Conservation (phyloP, 768 basidiomycete genomes). For the Trichaptum fuscoviolaceum region DNA sequence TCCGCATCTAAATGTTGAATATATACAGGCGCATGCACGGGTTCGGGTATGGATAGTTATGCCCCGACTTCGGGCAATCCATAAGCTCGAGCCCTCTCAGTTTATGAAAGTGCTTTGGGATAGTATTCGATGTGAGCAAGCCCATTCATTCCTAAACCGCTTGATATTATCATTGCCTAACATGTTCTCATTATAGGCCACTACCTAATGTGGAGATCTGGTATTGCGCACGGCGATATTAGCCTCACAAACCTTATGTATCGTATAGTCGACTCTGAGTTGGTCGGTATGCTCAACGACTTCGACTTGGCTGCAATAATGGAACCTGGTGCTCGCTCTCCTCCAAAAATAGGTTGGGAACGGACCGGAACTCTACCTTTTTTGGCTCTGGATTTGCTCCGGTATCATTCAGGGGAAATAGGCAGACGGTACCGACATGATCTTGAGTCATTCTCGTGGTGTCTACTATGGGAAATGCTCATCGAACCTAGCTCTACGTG, state of each 20-base stretch:
- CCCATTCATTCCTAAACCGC: background rate
- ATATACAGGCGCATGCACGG: background rate
- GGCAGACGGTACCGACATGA: conserved; percentile 26
- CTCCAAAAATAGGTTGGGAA: conserved; percentile 9
- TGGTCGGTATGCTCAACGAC: conserved; percentile 25
- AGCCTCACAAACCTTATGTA: conserved; percentile 27
- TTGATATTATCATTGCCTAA: background rate
- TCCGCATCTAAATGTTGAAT: background rate
- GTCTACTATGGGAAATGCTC: conserved; percentile 14
- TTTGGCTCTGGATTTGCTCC: conserved; percentile 27
- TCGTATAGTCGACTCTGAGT: background rate
- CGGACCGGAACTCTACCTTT: conserved; percentile 26
- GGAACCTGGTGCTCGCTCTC: background rate
- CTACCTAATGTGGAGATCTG: conserved; percentile 20
- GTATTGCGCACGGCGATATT: conserved; percentile 26
- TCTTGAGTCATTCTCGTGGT: conserved; percentile 29
- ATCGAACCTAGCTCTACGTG: no score
- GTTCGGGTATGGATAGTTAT: background rate
- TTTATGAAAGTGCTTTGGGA: background rate
- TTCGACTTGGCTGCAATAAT: conserved; percentile 21
- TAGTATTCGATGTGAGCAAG: background rate
- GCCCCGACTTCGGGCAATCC: background rate
- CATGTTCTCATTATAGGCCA: conserved; percentile 16
- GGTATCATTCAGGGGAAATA: conserved; percentile 12
- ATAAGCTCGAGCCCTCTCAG: background rate